phyloP scores from a whole-genome alignment of 1,139 yeast species.

The Hyphopichia wangnamkhiaoensis region DNA sequence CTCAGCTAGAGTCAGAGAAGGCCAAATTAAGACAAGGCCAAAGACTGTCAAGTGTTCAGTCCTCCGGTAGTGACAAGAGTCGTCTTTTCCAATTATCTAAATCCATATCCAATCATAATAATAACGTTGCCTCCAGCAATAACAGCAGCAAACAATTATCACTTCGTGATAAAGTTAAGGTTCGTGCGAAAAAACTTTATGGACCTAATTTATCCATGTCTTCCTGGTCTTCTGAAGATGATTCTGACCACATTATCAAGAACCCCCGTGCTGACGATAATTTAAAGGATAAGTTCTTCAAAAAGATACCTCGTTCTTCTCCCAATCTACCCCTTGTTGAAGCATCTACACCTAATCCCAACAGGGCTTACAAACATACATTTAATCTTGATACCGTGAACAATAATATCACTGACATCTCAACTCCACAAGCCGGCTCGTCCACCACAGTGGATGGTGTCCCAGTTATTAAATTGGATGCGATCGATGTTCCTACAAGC shows the following conservation, averaged over 20 bases:
- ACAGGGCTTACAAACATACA: neutral
- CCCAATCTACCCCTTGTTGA: neutral
- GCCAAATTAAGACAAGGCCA: neutral
- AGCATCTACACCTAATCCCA: neutral
- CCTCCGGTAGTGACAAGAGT: constrained; percentile 2
- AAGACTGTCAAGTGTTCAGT: constrained; percentile 3
- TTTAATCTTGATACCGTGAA: neutral
- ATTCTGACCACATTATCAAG: neutral
- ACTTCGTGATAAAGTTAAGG: constrained; percentile 1
- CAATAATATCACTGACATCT: no score
- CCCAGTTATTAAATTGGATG: neutral
- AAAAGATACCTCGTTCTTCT: neutral
- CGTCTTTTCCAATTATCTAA: neutral
- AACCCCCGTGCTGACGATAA: neutral
- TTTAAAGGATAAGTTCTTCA: neutral
- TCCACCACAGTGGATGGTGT: neutral
- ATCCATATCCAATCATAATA: neutral
- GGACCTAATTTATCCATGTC: neutral
- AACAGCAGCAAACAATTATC: neutral
- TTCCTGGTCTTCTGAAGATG: constrained; percentile 5
- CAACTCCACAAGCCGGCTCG: no score
- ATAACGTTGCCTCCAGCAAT: no score
- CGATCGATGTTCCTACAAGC: neutral
- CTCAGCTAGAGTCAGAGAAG: neutral
- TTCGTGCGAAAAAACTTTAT: constrained; percentile 3